Base-by-base conservation (phyloP, 2,329 filamentous ascomycete species). In the Arachnomyces sp. region DNA sequence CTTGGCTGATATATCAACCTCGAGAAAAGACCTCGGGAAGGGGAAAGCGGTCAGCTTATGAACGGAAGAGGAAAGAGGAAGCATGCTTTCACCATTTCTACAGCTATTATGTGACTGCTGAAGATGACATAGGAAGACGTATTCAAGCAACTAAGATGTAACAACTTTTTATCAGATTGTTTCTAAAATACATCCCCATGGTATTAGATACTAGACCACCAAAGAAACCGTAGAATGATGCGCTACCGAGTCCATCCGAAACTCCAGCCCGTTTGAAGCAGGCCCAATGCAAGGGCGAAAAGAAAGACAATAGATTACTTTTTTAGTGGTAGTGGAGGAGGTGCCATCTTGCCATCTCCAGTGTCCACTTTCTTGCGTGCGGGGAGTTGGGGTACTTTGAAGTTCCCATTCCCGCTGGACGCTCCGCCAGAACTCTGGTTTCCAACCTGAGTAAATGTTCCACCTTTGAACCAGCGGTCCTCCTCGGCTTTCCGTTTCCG, bases 381-480 rank as follows among this genome's bases (percentile, higher is more conserved):
- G 12, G 86, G 87, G 49, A 90, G 59, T 2, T 74, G 74, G 12
- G 90, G 88, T 30, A 93, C 83, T 63, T 89, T 94, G 74, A 95
- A 95, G 1, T 78, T 82, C 8, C 72, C 78, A 37, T 73, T 73
- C 46, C 73, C 70, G 6, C 66, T 58, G 50, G 66, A 25, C 21
- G 21, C 21, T 48, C 31, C 50, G 39, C 46, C 46, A 36, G 48
- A 48, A 34, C 44, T 45, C 41, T 62, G 56, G 32, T 49, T 51
- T 7, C 80, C 80, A 41, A 94, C 77, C 61, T 95, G 89, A 7
- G 92, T 95, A 57, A 98, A 98, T 0, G 86, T 89, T n/a, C 92
- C 92, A 34, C 87, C 86, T 64, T 92, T 94, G 71, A 98, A 98
- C 83, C 88, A 98, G 29, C 87, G 74, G 59, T 96, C 90, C 59